Percentiles rank a stretch among this genome's conserved stretches.
phyloP scores from a whole-genome alignment of 1,284 basidiomycete species.

The Ceratobasidium sp. region DNA sequence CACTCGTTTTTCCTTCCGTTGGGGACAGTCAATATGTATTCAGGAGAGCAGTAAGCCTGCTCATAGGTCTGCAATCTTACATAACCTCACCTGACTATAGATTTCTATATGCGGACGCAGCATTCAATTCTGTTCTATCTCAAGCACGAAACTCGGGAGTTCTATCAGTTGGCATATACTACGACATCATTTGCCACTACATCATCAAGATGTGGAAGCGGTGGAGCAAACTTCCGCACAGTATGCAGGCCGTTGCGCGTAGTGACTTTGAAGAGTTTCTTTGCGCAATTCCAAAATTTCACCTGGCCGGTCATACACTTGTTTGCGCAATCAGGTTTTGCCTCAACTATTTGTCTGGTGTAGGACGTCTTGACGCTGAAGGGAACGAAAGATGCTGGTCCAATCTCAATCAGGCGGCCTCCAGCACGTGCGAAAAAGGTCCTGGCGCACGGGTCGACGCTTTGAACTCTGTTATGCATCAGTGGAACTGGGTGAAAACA shows the following conservation, averaged over 20 bases:
- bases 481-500: neutral
- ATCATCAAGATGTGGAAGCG: neutral
- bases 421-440: too few species aligned
- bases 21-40: neutral
- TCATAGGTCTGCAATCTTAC: neutral
- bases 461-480: too few species aligned
- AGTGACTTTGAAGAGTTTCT: too few species aligned
- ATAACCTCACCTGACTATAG: neutral
- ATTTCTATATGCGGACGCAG: slow-evolving; percentile 13
- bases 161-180: neutral
- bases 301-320: neutral
- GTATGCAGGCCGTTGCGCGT: too few species aligned
- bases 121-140: neutral
- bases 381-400: neutral
- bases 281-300: neutral
- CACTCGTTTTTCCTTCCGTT: slow-evolving; percentile 2
- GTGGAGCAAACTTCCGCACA: too few species aligned
- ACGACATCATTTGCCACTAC: slow-evolving; percentile 33
- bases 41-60: slow-evolving; percentile 5
- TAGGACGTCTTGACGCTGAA: neutral
- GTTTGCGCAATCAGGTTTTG: neutral
- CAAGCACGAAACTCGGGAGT: neutral
- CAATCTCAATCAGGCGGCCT: neutral
- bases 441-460: too few species aligned
- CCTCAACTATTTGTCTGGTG: neutral